A percentile compares a stretch with the other conserved stretches of the same genome.
These are phyloP conservation scores for Magnusiomyces fungicola DNA, from an alignment of 1,139 yeast species.

Conservation along the genomic window DNA sequence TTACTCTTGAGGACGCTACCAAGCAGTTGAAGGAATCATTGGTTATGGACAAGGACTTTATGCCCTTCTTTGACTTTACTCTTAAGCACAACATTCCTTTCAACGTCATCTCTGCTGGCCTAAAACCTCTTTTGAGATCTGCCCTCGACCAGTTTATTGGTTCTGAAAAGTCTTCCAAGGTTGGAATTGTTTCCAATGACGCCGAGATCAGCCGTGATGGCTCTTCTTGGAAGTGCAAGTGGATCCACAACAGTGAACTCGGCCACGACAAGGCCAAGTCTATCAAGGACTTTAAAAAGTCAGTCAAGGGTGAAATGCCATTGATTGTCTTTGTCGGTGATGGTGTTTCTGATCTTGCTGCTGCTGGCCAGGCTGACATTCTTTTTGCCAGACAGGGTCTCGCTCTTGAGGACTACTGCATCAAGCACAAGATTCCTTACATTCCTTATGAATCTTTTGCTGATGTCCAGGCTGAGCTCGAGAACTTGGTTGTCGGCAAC, in stretches of 20 bases:
- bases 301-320: conserved; percentile 24
- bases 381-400: conserved; percentile 39
- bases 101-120: conserved; percentile 59
- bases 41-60: conserved; percentile 55
- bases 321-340: conserved; percentile 39
- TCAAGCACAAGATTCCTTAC: conserved; percentile 36
- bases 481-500: conserved; percentile 29
- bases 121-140: conserved; percentile 54
- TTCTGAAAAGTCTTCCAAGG: conserved; percentile 44
- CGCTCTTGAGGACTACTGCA: conserved; percentile 37
- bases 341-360: conserved; percentile 41
- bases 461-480: conserved; percentile 35
- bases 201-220: conserved; percentile 41
- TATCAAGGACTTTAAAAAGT: conserved; percentile 41
- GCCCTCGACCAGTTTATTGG: conserved; percentile 55
- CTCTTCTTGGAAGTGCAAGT: conserved; percentile 49
- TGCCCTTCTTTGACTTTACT: conserved; percentile 48
- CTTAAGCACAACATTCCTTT: conserved; percentile 47
- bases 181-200: conserved; percentile 55
- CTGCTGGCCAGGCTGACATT: conserved; percentile 40
- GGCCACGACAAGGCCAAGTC: conserved; percentile 64
- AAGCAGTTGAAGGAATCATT: conserved; percentile 45
- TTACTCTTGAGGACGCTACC: conserved; percentile 46
- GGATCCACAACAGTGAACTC: conserved; percentile 53
- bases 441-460: conserved; percentile 38